A percentile compares a stretch with the other conserved stretches of the same genome.
Evolutionary conservation across 108 stramenopile genomes (phyloP).

Genomic region (Nitzschia putrida): DNA sequence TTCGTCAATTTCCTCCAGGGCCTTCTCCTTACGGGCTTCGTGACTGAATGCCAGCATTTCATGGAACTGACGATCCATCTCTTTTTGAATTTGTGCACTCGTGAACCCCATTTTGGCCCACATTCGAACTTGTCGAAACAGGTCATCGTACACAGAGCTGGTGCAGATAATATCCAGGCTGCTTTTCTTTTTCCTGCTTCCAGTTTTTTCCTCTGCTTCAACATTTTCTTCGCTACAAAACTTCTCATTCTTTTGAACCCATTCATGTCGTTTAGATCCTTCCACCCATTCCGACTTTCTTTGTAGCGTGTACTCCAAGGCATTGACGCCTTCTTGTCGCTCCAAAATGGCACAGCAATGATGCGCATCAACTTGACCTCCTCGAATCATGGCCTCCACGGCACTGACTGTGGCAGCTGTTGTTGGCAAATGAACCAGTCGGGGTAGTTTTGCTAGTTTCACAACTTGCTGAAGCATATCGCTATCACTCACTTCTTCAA

Average conservation of each 20-base stretch:
- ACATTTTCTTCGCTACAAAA: background rate
- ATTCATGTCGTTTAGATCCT: background rate
- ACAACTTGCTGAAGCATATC: constrained; percentile 15
- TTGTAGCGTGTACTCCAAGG: constrained; percentile 14
- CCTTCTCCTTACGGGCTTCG: background rate
- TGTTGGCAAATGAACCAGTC: constrained; percentile 13
- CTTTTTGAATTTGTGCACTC: constrained; percentile 21
- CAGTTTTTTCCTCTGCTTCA: background rate
- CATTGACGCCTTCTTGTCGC: constrained; percentile 5
- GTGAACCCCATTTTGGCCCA: constrained; percentile 22
- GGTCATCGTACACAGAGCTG: constrained; percentile 12
- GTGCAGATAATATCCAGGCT: constrained; percentile 18
- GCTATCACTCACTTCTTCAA: background rate
- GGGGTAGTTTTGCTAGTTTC: constrained; percentile 6
- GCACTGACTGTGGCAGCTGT: constrained; percentile 21
- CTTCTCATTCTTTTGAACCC: background rate
- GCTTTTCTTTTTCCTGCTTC: background rate
- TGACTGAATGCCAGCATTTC: constrained; percentile 16
- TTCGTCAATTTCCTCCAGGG: background rate
- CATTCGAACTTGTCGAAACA: constrained; percentile 22
- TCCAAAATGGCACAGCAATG: constrained; percentile 25
- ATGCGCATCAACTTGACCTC: constrained; percentile 12
- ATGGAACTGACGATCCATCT: constrained; percentile 17
- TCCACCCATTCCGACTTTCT: constrained; percentile 16
- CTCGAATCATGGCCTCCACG: constrained; percentile 13